Percentiles rank a stretch among this genome's conserved stretches.
Conservation (phyloP, 805 yeast species). For the Saccharomycopsis selenospora region DNA sequence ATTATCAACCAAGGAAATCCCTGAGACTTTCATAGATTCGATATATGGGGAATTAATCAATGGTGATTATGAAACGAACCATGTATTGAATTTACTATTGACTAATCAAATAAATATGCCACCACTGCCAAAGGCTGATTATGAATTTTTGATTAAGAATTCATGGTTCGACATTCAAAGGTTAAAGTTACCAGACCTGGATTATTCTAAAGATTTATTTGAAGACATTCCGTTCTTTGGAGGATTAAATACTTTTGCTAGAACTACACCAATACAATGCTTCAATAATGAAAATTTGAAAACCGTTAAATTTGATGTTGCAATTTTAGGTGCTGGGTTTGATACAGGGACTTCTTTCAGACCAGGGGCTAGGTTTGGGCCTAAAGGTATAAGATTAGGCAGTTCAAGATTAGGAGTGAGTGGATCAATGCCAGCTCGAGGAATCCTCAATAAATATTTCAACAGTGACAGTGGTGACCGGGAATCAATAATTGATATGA, state of each 20-base stretch:
- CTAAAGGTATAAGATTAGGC: conserved; percentile 42
- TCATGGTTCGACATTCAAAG: background rate
- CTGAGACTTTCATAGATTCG: conserved; percentile 2
- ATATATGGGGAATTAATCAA: conserved; percentile 5
- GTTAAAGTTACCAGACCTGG: conserved; percentile 4
- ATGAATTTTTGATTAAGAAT: background rate
- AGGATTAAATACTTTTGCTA: conserved; percentile 11
- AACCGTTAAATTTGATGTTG: conserved; percentile 35
- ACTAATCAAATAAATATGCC: too few relatives aligned
- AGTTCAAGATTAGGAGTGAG: conserved; percentile 36
- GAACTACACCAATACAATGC: conserved; percentile 2
- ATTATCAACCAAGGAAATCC: too few relatives aligned
- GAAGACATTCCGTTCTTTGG: conserved; percentile 2
- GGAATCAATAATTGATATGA: background rate
- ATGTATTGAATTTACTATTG: too few relatives aligned
- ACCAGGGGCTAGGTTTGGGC: conserved; percentile 57
- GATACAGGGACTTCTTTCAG: conserved; percentile 50
- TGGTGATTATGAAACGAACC: conserved; percentile 3
- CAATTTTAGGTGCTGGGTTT: conserved; percentile 53
- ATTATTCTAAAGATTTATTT: conserved; percentile 7
- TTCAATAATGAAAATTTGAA: conserved; percentile 1
- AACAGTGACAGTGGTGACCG: background rate
- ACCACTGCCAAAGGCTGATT: too few relatives aligned
- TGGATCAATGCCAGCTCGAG: conserved; percentile 38
- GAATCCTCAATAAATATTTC: conserved; percentile 17